phyloP scores from a whole-genome alignment of 257 asterid genomes.

The Solanum chmielewskii region DNA sequence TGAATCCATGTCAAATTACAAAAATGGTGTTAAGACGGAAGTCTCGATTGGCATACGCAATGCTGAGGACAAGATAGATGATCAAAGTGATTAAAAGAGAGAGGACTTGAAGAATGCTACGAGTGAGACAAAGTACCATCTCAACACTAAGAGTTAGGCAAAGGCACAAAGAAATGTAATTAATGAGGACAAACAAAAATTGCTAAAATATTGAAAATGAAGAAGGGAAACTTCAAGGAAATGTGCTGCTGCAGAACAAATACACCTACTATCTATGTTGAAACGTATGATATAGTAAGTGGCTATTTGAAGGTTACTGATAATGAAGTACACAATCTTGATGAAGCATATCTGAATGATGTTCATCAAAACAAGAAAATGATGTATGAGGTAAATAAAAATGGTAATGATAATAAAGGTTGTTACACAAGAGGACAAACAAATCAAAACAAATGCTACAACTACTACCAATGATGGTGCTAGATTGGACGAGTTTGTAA shows the following conservation, averaged over 20 bases:
- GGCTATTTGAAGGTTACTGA: slow-evolving; percentile 13
- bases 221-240: background rate
- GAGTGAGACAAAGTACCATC: slow-evolving; percentile 5
- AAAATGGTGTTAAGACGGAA: too few species aligned
- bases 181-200: background rate
- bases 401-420: too few species aligned
- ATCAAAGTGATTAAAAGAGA: slow-evolving; percentile 3
- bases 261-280: slow-evolving; percentile 10
- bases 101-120: background rate
- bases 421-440: slow-evolving; percentile 4
- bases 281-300: slow-evolving; percentile 1
- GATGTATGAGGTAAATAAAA: too few species aligned
- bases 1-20: too few species aligned
- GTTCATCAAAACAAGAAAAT: background rate
- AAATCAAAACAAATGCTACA: background rate
- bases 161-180: background rate
- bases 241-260: slow-evolving; percentile 8
- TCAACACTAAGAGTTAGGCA: background rate
- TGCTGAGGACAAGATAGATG: slow-evolving; percentile 11
- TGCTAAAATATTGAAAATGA: background rate
- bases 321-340: slow-evolving; percentile 7
- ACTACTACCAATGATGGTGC: background rate
- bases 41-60: background rate
- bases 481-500: slow-evolving; percentile 5
- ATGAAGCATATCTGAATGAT: background rate